Conservation (phyloP, 75 land plant species). For the Sequoiadendron giganteum region DNA sequence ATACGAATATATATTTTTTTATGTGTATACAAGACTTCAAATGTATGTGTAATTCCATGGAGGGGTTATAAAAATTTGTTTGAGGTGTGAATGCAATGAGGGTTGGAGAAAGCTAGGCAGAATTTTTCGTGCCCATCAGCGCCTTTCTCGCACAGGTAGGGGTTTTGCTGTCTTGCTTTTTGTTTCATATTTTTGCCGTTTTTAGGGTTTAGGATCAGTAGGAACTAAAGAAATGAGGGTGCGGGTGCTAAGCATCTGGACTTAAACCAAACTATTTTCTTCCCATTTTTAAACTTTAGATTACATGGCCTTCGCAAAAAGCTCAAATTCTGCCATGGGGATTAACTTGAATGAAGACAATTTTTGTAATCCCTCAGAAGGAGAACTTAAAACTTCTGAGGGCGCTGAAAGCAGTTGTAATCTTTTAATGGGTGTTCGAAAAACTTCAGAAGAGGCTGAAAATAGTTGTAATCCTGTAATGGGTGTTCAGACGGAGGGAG, state of each 20-base stretch:
- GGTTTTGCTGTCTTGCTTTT: not conserved
- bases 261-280: not conserved
- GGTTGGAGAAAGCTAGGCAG: not conserved
- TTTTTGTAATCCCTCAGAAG: not conserved
- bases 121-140: not conserved
- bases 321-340: not conserved
- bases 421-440: not conserved
- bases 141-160: not conserved
- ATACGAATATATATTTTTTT: not conserved
- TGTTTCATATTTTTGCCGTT: not conserved
- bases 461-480: not conserved
- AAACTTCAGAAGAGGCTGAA: not conserved
- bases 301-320: not conserved
- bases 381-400: not conserved
- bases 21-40: no score
- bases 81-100: not conserved
- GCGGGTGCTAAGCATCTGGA: not conserved
- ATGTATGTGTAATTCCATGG: not conserved
- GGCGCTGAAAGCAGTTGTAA: not conserved
- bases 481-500: not conserved
- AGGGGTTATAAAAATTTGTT: not conserved
- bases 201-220: not conserved
- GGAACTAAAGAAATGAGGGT: not conserved
- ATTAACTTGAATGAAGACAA: not conserved
- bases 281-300: not conserved